These are phyloP conservation scores for Protomyces inouyei DNA, from an alignment of 1,139 yeast species.

Conservation along the genomic window DNA sequence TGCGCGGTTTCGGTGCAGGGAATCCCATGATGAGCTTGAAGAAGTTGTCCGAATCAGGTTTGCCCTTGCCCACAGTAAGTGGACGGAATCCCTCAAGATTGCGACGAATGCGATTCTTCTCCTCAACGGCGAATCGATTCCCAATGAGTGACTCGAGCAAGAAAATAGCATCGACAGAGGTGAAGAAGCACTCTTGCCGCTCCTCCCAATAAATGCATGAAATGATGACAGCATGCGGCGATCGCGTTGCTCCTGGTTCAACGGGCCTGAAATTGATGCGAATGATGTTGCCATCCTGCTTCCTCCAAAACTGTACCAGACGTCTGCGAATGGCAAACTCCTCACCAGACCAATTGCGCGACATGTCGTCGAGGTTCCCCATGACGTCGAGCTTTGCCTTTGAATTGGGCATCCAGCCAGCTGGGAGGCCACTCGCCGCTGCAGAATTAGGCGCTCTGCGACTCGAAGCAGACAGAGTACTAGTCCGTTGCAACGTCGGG, in stretches of 20 bases:
- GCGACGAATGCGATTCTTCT: slow-evolving; percentile 64
- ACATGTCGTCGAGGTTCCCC: slow-evolving; percentile 40
- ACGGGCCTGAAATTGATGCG: slow-evolving; percentile 39
- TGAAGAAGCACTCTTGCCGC: slow-evolving; percentile 50
- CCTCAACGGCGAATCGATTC: slow-evolving; percentile 59
- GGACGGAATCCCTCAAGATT: slow-evolving; percentile 65
- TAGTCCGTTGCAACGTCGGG: slow-evolving; percentile 16
- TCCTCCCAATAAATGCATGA: slow-evolving; percentile 63
- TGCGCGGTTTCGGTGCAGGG: slow-evolving; percentile 63
- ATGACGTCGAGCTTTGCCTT: slow-evolving; percentile 34
- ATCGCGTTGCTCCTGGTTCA: slow-evolving; percentile 37
- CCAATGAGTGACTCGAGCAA: slow-evolving; percentile 56
- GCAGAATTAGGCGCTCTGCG: not conserved
- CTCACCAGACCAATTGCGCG: slow-evolving; percentile 39
- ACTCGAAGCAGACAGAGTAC: slow-evolving; percentile 5
- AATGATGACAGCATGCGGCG: slow-evolving; percentile 41
- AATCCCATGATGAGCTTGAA: slow-evolving; percentile 60
- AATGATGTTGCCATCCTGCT: slow-evolving; percentile 41
- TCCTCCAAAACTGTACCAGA: slow-evolving; percentile 39
- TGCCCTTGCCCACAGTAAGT: slow-evolving; percentile 52
- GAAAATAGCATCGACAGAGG: slow-evolving; percentile 61
- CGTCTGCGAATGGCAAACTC: slow-evolving; percentile 40
- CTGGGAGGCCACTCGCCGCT: not conserved
- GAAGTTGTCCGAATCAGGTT: slow-evolving; percentile 46
- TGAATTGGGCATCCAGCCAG: slow-evolving; percentile 14